A percentile compares a stretch with the other conserved stretches of the same genome.
Conservation (phyloP, 805 yeast genomes). For the Pichia deserticola region DNA sequence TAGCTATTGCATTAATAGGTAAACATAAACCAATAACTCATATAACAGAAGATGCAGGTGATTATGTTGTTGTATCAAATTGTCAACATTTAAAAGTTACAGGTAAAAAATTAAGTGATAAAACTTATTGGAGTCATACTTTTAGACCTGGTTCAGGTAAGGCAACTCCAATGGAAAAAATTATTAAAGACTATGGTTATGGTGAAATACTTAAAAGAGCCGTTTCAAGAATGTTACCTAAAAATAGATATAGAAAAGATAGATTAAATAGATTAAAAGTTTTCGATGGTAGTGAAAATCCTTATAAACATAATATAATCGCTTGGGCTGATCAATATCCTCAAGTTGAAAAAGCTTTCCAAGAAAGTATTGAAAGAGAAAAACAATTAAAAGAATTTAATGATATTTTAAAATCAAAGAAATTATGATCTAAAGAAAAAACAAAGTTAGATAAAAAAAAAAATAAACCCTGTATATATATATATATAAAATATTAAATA, state of each 20-base stretch:
- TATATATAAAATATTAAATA: not conserved
- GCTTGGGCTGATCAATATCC: constrained; percentile 79
- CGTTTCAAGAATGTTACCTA: constrained; percentile 94
- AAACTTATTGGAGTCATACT: constrained; percentile 84
- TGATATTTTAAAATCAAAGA: constrained; percentile 21
- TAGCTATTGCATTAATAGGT: constrained; percentile 88
- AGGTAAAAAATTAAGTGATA: constrained; percentile 76
- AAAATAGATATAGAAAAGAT: constrained; percentile 69
- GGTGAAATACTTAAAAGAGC: constrained; percentile 83
- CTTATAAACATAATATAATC: constrained; percentile 72
- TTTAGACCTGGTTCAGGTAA: constrained; percentile 85
- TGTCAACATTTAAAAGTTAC: constrained; percentile 76
- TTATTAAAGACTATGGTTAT: constrained; percentile 73
- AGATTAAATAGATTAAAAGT: constrained; percentile 81
- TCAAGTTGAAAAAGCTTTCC: constrained; percentile 37
- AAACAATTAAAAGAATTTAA: constrained; percentile 20
- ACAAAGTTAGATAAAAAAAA: no score
- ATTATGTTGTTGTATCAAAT: constrained; percentile 93
- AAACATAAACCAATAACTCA: constrained; percentile 92
- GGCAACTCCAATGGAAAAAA: constrained; percentile 70
- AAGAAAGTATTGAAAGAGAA: constrained; percentile 29
- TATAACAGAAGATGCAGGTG: constrained; percentile 81
- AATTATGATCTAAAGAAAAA: constrained; percentile 1
- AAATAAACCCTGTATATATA: not conserved
- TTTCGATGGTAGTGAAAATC: constrained; percentile 83